Evolutionary conservation across 768 basidiomycete species (phyloP).

Genomic region (Amanita phalloides): DNA sequence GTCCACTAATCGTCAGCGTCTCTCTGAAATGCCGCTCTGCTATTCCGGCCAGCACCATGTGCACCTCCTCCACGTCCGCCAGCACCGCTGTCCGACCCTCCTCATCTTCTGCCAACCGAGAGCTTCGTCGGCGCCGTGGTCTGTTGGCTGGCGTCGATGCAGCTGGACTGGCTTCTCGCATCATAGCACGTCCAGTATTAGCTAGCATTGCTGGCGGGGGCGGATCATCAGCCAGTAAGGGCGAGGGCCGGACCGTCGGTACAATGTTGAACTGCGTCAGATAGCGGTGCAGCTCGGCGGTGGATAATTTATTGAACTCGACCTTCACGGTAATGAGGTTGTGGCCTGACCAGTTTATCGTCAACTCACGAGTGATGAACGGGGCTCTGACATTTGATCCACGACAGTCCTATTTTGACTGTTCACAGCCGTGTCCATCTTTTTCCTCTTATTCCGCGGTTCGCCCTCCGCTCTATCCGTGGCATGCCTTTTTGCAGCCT

Average conservation of each 20-base stretch:
- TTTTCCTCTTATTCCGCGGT: slow-evolving; percentile 63
- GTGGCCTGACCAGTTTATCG: neutral
- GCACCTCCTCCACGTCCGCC: slow-evolving; percentile 60
- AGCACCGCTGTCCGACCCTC: slow-evolving; percentile 48
- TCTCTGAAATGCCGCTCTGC: slow-evolving; percentile 69
- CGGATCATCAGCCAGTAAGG: slow-evolving; percentile 55
- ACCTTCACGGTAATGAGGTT: slow-evolving; percentile 32
- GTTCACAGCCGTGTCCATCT: slow-evolving; percentile 33
- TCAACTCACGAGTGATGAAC: slow-evolving; percentile 30
- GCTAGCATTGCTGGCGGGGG: slow-evolving; percentile 56
- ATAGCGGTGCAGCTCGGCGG: slow-evolving; percentile 56
- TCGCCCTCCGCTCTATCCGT: slow-evolving; percentile 65
- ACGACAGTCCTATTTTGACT: slow-evolving; percentile 19
- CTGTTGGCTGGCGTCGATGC: slow-evolving; percentile 56
- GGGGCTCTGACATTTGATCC: slow-evolving; percentile 26
- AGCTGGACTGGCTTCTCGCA: slow-evolving; percentile 27
- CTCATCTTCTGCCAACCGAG: slow-evolving; percentile 63
- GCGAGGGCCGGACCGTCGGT: slow-evolving; percentile 61
- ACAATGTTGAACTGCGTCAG: slow-evolving; percentile 64
- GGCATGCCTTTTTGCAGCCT: slow-evolving; percentile 47
- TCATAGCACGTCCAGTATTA: slow-evolving; percentile 33
- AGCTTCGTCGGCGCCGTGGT: slow-evolving; percentile 62
- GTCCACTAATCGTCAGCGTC: slow-evolving; percentile 32
- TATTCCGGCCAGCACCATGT: slow-evolving; percentile 53
- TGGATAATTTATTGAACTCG: slow-evolving; percentile 66